Evolutionary conservation across 2,329 filamentous ascomycete species (phyloP).

Genomic region (Alternaria ventricosa): DNA sequence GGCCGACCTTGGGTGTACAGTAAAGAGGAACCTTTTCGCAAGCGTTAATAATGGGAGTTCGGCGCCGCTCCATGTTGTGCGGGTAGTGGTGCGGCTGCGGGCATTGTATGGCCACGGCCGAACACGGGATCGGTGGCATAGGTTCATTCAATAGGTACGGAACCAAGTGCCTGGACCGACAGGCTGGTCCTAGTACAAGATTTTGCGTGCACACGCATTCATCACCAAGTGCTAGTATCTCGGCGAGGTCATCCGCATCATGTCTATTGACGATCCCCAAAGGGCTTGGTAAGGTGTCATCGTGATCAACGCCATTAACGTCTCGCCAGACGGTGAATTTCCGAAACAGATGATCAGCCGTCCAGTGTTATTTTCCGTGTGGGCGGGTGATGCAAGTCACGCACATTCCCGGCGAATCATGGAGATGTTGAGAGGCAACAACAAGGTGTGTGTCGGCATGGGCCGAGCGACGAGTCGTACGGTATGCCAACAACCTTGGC

Average conservation of each 20-base stretch:
- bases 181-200: slow-evolving; percentile 13
- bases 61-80: slow-evolving; percentile 11
- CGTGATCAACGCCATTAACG: slow-evolving; percentile 26
- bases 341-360: slow-evolving; percentile 14
- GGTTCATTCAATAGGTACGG: slow-evolving; percentile 6
- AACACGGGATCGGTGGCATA: slow-evolving; percentile 2
- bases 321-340: slow-evolving; percentile 18
- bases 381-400: slow-evolving; percentile 7
- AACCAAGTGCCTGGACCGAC: slow-evolving; percentile 7
- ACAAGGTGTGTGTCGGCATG: slow-evolving; percentile 6
- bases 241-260: slow-evolving; percentile 37
- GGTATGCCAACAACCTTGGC: slow-evolving; percentile 1
- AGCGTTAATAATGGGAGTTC: neutral
- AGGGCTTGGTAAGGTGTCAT: slow-evolving; percentile 27
- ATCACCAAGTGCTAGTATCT: slow-evolving; percentile 30
- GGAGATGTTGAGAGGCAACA: neutral
- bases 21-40: neutral
- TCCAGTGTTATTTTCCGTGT: slow-evolving; percentile 4
- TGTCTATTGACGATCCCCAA: slow-evolving; percentile 16
- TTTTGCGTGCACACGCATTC: slow-evolving; percentile 17
- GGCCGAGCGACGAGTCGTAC: neutral
- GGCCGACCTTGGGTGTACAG: neutral
- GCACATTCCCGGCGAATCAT: slow-evolving; percentile 5
- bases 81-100: slow-evolving; percentile 15
- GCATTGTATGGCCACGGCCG: slow-evolving; percentile 26